These are phyloP conservation scores for Penicillium thymicola DNA, from an alignment of 2,329 filamentous ascomycete species.

Conservation along the genomic window DNA sequence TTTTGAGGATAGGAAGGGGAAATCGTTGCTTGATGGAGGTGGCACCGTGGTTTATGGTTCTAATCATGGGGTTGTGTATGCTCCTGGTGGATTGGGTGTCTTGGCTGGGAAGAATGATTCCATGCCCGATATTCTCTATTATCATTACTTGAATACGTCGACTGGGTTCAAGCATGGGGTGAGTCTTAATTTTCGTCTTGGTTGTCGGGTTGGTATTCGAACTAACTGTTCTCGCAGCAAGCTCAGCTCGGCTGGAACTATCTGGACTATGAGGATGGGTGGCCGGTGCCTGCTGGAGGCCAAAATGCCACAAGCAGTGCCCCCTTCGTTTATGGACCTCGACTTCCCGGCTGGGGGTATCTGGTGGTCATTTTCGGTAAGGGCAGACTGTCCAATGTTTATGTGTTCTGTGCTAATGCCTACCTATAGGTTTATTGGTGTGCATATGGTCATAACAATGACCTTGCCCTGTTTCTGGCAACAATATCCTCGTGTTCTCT, in stretches of 20 bases:
- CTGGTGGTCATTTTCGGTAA: conserved; percentile 11
- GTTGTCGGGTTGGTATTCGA: not conserved
- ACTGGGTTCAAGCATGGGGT: conserved; percentile 30
- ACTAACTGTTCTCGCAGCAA: conserved; percentile 22
- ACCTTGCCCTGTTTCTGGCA: not conserved
- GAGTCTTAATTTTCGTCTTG: conserved; percentile 5
- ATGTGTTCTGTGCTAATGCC: not conserved
- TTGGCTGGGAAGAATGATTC: conserved; percentile 22
- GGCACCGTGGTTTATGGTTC: conserved; percentile 38
- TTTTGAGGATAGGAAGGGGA: conserved; percentile 33
- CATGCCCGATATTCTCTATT: conserved; percentile 37
- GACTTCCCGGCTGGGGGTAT: conserved; percentile 7
- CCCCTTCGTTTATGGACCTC: not conserved
- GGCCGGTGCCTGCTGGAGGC: conserved; percentile 29
- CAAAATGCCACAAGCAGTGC: not conserved
- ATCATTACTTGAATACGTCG: conserved; percentile 39
- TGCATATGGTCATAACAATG: conserved; percentile 9
- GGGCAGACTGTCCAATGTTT: not conserved
- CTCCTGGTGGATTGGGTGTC: conserved; percentile 39
- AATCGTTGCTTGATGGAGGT: conserved; percentile 29
- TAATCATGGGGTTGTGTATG: conserved; percentile 39
- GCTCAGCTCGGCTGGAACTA: conserved; percentile 39
- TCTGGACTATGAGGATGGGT: conserved; percentile 38
- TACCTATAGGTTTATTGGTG: conserved; percentile 15
- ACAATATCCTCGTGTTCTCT: not conserved